Conservation (phyloP, 257 asterid species). For the Solanum lignicaule region DNA sequence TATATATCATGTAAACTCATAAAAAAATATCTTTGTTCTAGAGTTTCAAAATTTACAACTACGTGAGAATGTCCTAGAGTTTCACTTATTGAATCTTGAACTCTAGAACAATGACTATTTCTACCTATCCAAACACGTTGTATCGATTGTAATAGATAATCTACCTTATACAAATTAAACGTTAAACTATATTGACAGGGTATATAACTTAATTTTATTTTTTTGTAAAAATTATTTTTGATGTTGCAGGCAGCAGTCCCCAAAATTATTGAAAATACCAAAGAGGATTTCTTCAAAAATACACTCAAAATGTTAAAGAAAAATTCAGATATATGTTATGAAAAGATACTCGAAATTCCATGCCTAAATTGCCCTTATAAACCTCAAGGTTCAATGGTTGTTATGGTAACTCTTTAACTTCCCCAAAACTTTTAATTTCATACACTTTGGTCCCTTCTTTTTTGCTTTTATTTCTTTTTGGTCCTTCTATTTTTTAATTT, state of each 20-base stretch:
- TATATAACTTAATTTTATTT: neutral
- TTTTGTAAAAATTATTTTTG: neutral
- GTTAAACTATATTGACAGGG: neutral
- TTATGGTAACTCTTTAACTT: slow-evolving; percentile 36
- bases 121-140: neutral
- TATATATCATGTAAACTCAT: neutral
- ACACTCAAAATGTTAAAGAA: slow-evolving; percentile 33
- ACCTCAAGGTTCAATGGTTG: slow-evolving; percentile 76
- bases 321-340: slow-evolving; percentile 35
- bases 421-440: neutral
- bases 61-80: neutral
- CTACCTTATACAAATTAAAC: neutral
- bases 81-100: neutral
- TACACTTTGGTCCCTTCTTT: neutral
- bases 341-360: slow-evolving; percentile 39
- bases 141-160: neutral
- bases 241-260: slow-evolving; percentile 74
- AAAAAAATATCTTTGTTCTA: neutral
- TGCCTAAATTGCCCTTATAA: slow-evolving; percentile 52
- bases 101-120: neutral
- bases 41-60: neutral
- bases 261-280: slow-evolving; percentile 40
- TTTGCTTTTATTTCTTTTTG: neutral
- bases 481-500: neutral
- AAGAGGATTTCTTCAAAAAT: slow-evolving; percentile 40